Percentiles rank a stretch among this genome's conserved stretches.
phyloP scores from a whole-genome alignment of 2,329 filamentous ascomycete genomes.

The Penicillium sp. region DNA sequence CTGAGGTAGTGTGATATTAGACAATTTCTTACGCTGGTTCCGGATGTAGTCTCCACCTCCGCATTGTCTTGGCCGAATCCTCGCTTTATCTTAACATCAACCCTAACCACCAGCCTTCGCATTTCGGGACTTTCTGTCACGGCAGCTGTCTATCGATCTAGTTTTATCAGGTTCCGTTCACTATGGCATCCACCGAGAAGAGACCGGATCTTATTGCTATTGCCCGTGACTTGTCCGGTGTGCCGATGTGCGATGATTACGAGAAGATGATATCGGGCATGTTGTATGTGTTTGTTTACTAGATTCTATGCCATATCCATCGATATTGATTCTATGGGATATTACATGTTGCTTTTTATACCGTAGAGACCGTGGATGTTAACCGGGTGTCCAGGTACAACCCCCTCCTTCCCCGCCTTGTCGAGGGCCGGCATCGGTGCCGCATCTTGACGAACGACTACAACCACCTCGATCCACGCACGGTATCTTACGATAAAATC shows the following conservation, averaged over 20 bases:
- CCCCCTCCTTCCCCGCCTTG: conserved; percentile 22
- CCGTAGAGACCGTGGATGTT: not conserved
- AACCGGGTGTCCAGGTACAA: conserved; percentile 25
- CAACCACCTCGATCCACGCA: conserved; percentile 28
- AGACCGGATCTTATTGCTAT: conserved; percentile 30
- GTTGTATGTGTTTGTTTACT: conserved; percentile 22
- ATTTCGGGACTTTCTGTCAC: too few relatives aligned
- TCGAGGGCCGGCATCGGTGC: conserved; percentile 29
- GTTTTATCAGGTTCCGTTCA: not conserved
- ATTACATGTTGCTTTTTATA: too few relatives aligned
- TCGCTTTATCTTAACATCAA: too few relatives aligned
- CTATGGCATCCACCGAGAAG: conserved; percentile 27
- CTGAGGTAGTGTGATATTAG: too few relatives aligned
- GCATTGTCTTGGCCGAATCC: not conserved
- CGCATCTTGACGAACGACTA: conserved; percentile 27
- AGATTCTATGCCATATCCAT: too few relatives aligned
- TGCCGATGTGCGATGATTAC: conserved; percentile 34
- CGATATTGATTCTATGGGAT: not conserved
- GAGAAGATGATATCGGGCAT: conserved; percentile 37
- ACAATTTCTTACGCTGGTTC: too few relatives aligned
- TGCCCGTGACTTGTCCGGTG: conserved; percentile 23
- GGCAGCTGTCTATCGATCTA: too few relatives aligned
- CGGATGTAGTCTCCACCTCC: not conserved
- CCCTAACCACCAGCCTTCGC: too few relatives aligned
- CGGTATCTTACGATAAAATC: conserved; percentile 26